phyloP scores from a whole-genome alignment of 2,329 filamentous ascomycete species.

The Fusarium verrucosum region DNA sequence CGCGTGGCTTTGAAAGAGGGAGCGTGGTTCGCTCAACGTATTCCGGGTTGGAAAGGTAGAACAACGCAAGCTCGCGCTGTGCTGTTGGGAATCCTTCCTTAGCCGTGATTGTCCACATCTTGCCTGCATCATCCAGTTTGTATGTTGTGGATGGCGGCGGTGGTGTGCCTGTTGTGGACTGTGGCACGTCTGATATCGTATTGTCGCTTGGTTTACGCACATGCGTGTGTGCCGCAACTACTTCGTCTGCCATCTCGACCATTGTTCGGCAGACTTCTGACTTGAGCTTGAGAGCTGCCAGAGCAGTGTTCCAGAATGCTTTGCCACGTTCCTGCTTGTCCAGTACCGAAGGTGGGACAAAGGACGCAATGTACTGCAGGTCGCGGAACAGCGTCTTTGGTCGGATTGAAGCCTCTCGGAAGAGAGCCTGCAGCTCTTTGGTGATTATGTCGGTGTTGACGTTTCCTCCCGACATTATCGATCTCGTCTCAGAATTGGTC shows the following conservation, averaged over 20 bases:
- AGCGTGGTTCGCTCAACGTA: slow-evolving; percentile 81
- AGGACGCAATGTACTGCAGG: slow-evolving; percentile 76
- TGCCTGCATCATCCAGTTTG: slow-evolving; percentile 81
- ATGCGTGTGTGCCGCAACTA: slow-evolving; percentile 69
- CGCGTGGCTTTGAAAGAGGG: slow-evolving; percentile 82
- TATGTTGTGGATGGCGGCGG: slow-evolving; percentile 67
- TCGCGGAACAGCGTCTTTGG: slow-evolving; percentile 85
- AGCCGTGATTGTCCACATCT: slow-evolving; percentile 91
- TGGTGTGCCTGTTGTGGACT: slow-evolving; percentile 54
- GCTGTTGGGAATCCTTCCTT: slow-evolving; percentile 86
- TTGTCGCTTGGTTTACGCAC: slow-evolving; percentile 60
- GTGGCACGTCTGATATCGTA: slow-evolving; percentile 44
- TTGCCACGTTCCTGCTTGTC: slow-evolving; percentile 73
- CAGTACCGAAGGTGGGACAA: slow-evolving; percentile 68
- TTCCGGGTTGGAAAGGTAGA: slow-evolving; percentile 92
- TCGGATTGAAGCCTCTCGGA: slow-evolving; percentile 73
- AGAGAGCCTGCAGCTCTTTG: slow-evolving; percentile 71
- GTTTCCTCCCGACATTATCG: slow-evolving; percentile 59
- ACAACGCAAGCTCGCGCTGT: slow-evolving; percentile 90
- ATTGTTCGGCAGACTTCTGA: slow-evolving; percentile 84
- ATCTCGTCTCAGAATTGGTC: slow-evolving; percentile 60
- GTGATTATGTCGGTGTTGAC: slow-evolving; percentile 72
- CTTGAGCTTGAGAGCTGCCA: slow-evolving; percentile 89
- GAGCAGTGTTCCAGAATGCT: slow-evolving; percentile 88
- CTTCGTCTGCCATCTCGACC: slow-evolving; percentile 69